Evolutionary conservation across 129 eudicot genomes (phyloP).

Genomic region (Ambrosia trifida): DNA sequence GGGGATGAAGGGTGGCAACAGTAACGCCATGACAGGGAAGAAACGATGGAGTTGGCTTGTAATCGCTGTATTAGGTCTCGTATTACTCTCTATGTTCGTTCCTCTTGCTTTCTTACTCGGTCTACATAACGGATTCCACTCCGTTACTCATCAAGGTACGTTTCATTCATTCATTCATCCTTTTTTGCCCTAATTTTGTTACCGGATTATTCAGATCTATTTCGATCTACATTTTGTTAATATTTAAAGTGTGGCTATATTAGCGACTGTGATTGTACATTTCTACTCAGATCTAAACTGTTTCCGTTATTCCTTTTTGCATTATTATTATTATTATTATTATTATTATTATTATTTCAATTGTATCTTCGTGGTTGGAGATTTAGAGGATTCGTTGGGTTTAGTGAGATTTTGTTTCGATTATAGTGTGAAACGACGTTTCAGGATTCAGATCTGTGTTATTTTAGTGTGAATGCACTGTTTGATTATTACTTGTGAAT

Average conservation of each 20-base stretch:
- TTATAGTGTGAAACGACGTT: slow-evolving; percentile 4
- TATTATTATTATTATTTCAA: not conserved
- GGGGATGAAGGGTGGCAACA: slow-evolving; percentile 44
- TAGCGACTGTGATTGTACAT: slow-evolving; percentile 2
- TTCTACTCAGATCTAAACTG: slow-evolving; percentile 25
- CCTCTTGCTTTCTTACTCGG: slow-evolving; percentile 90
- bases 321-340: too few relatives aligned
- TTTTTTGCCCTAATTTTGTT: slow-evolving; percentile 31
- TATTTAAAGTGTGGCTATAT: not conserved
- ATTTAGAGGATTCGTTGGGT: not conserved
- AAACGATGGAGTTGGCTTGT: slow-evolving; percentile 93
- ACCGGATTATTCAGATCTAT: slow-evolving; percentile 22
- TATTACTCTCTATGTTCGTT: slow-evolving; percentile 89
- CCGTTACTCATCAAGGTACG: slow-evolving; percentile 23
- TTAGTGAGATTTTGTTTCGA: not conserved
- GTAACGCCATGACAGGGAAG: slow-evolving; percentile 45
- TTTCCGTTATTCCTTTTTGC: not conserved
- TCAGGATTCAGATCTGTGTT: slow-evolving; percentile 18
- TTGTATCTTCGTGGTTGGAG: slow-evolving; percentile 1
- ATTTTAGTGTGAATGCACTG: not conserved
- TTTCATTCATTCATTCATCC: slow-evolving; percentile 1
- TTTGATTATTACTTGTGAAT: slow-evolving; percentile 20
- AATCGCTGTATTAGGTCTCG: slow-evolving; percentile 81
- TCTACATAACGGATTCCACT: slow-evolving; percentile 63
- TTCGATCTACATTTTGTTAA: slow-evolving; percentile 12